Evolutionary conservation across 2,329 filamentous ascomycete genomes (phyloP), one percentile per base, ranked within the genome.

Genomic region (Dothistroma septosporum): DNA sequence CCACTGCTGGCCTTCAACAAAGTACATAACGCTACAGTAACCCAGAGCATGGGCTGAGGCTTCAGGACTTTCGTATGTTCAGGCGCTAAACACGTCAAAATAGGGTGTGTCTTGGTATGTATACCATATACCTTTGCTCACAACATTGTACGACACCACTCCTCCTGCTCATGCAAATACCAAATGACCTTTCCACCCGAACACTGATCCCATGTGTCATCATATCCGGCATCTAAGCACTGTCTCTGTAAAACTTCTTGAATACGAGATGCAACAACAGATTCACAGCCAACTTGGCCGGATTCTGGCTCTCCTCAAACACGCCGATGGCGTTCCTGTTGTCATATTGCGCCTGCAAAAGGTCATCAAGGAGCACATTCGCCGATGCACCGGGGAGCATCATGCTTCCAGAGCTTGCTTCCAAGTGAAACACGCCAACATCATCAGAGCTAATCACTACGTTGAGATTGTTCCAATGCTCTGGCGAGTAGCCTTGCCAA

Each of bases 271-370:
- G 94, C 81, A 99, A 82, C 78, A 99, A 86, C 72, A 99, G 77
- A 79, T 99, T 99, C 72, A 99, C 94, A 76, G 97, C 97, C 72
- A 99, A 84, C 77, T 89, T 88, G 73, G 97, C 82, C 65, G 74
- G 73, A 0, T 66, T 68, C 66, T 54, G 53, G 64, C 55, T 58
- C 59, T 83, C 85, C 74, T 95, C 91, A 72, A 99, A 99, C 62
- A 97, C 82, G 72, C 91, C 92, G 85, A 97, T 92, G 75, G 96
- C 96, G 77, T 97, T 92, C 70, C 92, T 90, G 68, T 94, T 92
- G 77, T 97, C 94, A 75, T 97, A 99, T 77, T 99, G 95, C 55
- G 94, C 93, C 78, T 97, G 92, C 71, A 99, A 80, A 65, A 99
- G 80, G 70, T 97, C 93, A 74, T 99, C 94, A 71, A 99, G 88